phyloP scores from a whole-genome alignment of 306 rosid species.

The Gleditsia sinensis region DNA sequence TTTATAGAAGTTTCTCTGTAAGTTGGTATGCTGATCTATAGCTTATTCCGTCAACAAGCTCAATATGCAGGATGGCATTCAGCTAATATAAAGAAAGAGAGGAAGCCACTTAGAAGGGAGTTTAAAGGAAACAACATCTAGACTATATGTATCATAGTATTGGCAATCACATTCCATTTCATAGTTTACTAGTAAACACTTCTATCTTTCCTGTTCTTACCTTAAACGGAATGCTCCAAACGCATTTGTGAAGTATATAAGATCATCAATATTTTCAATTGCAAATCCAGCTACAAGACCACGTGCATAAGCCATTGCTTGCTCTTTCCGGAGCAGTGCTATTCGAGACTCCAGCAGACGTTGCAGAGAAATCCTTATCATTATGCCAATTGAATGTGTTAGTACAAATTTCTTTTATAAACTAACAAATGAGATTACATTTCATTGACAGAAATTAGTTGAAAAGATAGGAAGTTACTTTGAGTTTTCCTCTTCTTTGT shows the following conservation, averaged over 20 bases:
- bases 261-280: conserved; percentile 52
- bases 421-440: conserved; percentile 19
- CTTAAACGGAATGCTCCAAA: conserved; percentile 74
- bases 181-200: conserved; percentile 20
- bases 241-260: conserved; percentile 60
- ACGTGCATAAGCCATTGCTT: conserved; percentile 78
- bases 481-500: conserved; percentile 55
- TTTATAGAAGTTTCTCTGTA: conserved; percentile 12
- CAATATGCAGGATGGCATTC: conserved; percentile 13
- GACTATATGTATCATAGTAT: not conserved
- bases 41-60: not conserved
- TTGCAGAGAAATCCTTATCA: conserved; percentile 54
- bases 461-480: conserved; percentile 47
- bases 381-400: conserved; percentile 28
- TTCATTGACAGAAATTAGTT: conserved; percentile 28
- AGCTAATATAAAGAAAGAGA: not conserved
- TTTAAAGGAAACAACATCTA: not conserved
- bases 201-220: conserved; percentile 39
- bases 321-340: conserved; percentile 61
- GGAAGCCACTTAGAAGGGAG: not conserved
- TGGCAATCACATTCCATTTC: not conserved
- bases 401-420: conserved; percentile 22
- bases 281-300: conserved; percentile 71
- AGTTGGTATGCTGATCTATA: not conserved
- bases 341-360: conserved; percentile 55